Base-by-base conservation (phyloP, 225 moss, liverwort and hornwort genomes). In the Anthoceros angustus region DNA sequence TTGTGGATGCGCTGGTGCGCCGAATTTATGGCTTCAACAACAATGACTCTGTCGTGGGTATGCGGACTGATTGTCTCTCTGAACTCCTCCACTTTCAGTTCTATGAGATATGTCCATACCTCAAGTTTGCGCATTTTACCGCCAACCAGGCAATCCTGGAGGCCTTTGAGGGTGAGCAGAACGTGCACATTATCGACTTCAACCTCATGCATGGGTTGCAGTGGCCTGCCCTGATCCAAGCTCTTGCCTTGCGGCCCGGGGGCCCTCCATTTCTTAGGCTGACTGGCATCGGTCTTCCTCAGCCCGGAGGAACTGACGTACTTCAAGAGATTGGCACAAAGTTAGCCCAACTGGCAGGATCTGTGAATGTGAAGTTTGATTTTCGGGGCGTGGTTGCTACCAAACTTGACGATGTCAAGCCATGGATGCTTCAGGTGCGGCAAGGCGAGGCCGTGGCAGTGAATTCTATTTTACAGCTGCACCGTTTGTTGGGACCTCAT, bases 1-100 rank as follows among this genome's bases (percentile, higher is more conserved):
- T 88, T 20, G 78, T 81, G 39, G 83, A 88, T 64, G 88, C 88
- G 42, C 71, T 88, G 64, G 61, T 76, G 14, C 76, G 83, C 61
- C 83, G 88, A 23, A 75, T 88, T 21, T 88, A 83, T 50, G 81
- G 81, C 26, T 38, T 72, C 42, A 67, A 67, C 5, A 67, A 74
- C 24, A 48, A 71, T 0, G 70, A 69, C 39, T 72, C 76, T 65
- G 72, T 45, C 43, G 64, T 18, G 18, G 76, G 73, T 24, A 68
- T 73, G 26, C 68, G 68, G 49, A 40, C 65, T 10, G 73, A 73
- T 15, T 39, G 68, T 21, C 70, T 75, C 20, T 50, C 79, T 7
- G 79, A 79, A 63, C 64, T 73, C 63, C 65, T 79, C 20, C 75
- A 79, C 45, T 73, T 70, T 11, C 72, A 72, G 40, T 76, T 76